Evolutionary conservation across 805 yeast genomes (phyloP), one percentile per base, ranked within the genome.

Genomic region (Metschnikowia continentalis): DNA sequence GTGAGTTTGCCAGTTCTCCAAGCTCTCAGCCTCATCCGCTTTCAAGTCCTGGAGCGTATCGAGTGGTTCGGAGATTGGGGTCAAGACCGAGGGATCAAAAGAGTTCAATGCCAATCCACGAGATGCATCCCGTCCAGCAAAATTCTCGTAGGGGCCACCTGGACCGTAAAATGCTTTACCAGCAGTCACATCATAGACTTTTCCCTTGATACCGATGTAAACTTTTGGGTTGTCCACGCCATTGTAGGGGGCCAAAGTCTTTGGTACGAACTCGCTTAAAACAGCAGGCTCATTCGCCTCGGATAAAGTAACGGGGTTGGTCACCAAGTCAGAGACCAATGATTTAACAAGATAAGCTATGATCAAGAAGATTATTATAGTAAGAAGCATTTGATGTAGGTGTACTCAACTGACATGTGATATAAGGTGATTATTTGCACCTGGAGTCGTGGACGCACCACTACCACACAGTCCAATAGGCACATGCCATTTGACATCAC

Each of bases 101-200:
- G 96, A 87, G 68, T 90, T 91, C 60, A 80, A 73, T 0, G 97
- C 97, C 50, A 92, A 77, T 0, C 97, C 98, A 57, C 98, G 76
- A 0, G 95, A 86, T 3, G 97, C 97, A 70, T 92, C 98, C 58
- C 88, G 86, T 1, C 98, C 98, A 0, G 97, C 97, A 75, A 92
- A 92, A 63, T 88, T 89, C 40, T 88, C 83, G 69, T 92, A 92
- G 0, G 97, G 96, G 0, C 97, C 97, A 32, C 92, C 88, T 6
- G 98, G 98, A 0, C 98, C 98, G 67, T 92, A 92, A 65, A 92
- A 91, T 43, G 80, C 79, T 56, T 91, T 80, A 0, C 96, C 96
- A 10, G 75, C 73, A 5, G 88, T 74, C 19, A 90, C 96, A 62
- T 92, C 97, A 61, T 79, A 92, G 2, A 92, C 96, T 23, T 77